These are phyloP conservation scores for Canavalia gladiata DNA, from an alignment of 306 rosid genomes.

Conservation along the genomic window DNA sequence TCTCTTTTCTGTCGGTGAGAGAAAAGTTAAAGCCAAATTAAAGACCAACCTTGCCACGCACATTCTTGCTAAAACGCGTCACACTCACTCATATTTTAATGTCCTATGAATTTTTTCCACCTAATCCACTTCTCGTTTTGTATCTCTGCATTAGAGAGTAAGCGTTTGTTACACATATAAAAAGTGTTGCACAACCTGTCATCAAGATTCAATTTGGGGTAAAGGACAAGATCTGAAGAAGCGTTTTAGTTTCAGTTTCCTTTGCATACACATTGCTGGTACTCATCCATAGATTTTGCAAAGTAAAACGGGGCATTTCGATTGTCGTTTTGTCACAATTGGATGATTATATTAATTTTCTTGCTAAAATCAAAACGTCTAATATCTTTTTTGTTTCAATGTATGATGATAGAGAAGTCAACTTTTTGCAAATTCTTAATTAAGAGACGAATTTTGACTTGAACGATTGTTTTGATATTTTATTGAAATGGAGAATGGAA, in stretches of 20 bases:
- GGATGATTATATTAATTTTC: conserved; percentile 25
- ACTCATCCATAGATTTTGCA: not conserved
- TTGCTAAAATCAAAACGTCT: not conserved
- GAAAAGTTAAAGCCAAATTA: conserved; percentile 22
- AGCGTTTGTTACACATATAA: not conserved
- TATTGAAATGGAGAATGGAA: conserved; percentile 19
- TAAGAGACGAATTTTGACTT: conserved; percentile 38
- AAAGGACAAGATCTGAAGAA: conserved; percentile 33
- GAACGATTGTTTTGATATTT: not conserved
- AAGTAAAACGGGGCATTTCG: not conserved
- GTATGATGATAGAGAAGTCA: conserved; percentile 42
- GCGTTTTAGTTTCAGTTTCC: conserved; percentile 23
- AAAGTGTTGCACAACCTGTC: conserved; percentile 36
- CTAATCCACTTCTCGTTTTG: conserved; percentile 21
- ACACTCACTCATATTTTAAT: conserved; percentile 35
- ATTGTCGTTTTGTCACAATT: conserved; percentile 23
- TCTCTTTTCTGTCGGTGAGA: conserved; percentile 45
- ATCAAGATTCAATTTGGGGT: not conserved
- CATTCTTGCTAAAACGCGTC: conserved; percentile 39
- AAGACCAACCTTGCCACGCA: conserved; percentile 15
- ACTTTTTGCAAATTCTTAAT: conserved; percentile 1
- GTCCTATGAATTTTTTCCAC: conserved; percentile 36
- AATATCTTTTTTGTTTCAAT: conserved; percentile 25
- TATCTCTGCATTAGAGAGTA: conserved; percentile 1
- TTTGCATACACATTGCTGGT: conserved; percentile 9